Conservation (phyloP, 108 stramenopile species). For the Schizochytrium sp. region DNA sequence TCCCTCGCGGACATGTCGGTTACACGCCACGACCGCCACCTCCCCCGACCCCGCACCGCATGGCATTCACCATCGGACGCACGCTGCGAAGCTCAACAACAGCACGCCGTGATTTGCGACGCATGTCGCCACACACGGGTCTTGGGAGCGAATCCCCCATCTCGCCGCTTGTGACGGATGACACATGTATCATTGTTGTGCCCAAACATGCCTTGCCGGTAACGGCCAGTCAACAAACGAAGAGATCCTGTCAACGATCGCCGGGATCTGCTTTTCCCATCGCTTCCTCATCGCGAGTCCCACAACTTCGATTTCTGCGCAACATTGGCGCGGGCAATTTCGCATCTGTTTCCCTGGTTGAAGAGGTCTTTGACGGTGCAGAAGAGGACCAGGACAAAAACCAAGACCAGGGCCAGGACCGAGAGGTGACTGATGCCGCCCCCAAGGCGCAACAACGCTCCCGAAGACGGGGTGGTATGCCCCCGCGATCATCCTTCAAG, state of each 20-base stretch:
- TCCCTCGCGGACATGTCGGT: background rate
- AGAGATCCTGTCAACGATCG: background rate
- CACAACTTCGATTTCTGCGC: background rate
- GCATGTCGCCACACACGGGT: background rate
- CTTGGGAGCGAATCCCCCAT: background rate
- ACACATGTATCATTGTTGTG: background rate
- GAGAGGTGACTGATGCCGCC: background rate
- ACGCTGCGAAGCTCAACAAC: background rate
- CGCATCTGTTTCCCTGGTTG: background rate
- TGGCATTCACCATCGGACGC: background rate
- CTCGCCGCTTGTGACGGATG: background rate
- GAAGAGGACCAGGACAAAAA: background rate
- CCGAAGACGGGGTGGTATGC: too few species aligned
- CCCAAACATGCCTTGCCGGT: background rate
- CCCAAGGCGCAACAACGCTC: background rate
- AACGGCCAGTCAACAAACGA: background rate
- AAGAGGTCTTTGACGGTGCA: background rate
- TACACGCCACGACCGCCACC: background rate
- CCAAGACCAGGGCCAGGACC: background rate
- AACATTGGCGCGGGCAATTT: background rate
- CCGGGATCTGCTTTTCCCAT: background rate
- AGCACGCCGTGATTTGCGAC: background rate
- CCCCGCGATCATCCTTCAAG: too few species aligned
- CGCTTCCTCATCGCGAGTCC: background rate
- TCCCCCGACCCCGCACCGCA: background rate